phyloP scores from a whole-genome alignment of 2,329 filamentous ascomycete genomes.

The Aureobasidium pullulans region DNA sequence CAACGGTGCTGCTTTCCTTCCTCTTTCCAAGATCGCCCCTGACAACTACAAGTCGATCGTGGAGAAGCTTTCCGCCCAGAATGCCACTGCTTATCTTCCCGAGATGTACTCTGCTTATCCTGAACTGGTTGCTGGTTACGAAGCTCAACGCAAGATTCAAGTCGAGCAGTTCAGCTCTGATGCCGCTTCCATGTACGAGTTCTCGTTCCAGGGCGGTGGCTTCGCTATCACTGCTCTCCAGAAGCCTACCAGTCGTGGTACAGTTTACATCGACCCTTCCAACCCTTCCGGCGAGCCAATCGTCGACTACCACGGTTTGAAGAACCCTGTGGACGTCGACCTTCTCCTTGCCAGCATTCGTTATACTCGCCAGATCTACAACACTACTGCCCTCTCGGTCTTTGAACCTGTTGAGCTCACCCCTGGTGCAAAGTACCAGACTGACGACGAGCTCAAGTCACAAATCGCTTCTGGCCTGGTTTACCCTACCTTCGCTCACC shows the following conservation, averaged over 20 bases:
- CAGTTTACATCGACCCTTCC: conserved; percentile 25
- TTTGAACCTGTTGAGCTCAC: conserved; percentile 27
- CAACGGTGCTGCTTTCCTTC: conserved; percentile 20
- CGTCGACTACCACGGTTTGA: conserved; percentile 35
- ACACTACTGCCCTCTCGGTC: conserved; percentile 24
- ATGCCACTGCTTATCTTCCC: conserved; percentile 18
- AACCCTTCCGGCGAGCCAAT: conserved; percentile 27
- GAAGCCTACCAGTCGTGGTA: conserved; percentile 29
- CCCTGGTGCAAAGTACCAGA: conserved; percentile 21
- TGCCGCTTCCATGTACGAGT: conserved; percentile 40
- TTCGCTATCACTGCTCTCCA: conserved; percentile 25
- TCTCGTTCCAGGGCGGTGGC: conserved; percentile 30
- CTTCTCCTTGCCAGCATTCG: conserved; percentile 29
- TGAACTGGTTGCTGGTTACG: conserved; percentile 39
- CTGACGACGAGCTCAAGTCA: conserved; percentile 18
- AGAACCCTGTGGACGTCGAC: conserved; percentile 31
- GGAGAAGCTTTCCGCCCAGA: conserved; percentile 14
- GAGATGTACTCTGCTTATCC: conserved; percentile 26
- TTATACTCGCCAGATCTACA: conserved; percentile 30
- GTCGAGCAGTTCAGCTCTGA: conserved; percentile 34
- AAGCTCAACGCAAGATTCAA: conserved; percentile 42
- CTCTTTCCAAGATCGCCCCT: conserved; percentile 16
- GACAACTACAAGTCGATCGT: conserved; percentile 13
- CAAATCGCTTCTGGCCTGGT: conserved; percentile 16
- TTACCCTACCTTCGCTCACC: conserved; percentile 26